Evolutionary conservation across 2,329 filamentous ascomycete genomes (phyloP), one percentile per base, ranked within the genome.

Genomic region (Cercospora sp.): DNA sequence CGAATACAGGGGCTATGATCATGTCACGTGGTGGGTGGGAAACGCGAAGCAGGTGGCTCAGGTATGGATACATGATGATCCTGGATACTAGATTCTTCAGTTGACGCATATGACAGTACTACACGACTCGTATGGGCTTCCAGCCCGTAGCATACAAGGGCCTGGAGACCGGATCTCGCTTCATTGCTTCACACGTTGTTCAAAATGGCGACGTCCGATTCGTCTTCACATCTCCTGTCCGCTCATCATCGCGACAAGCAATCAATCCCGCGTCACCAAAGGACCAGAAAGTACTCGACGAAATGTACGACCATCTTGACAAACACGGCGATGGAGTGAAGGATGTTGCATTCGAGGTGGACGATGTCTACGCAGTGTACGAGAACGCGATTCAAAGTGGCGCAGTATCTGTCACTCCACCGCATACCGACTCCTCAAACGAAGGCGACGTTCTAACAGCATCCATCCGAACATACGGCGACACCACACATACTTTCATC

Each of bases 1-100:
- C 60, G 65, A 73, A 7, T 94, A 96, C 83, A 87, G 88, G 69
- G 93, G 92, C 77, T 97, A 97, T 79, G 92, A 97, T 81, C 92
- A 97, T 80, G 87, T 97, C 66, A 94, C 93, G 73, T 97, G 94
- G 94, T 97, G 93, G 83, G 94, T 97, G 31, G 93, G 94, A 78
- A 98, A 98, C 78, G 94, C 94, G 75, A 97, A 97, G 82, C 94
- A 97, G 83, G 92, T 93, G 2, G 94, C 94, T 45, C 87, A 64
- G 51, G 62, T 64, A 63, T 39, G 62, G 5, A 3, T 7, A 8
- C 0, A 28, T 18, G 9, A 30, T 36, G 1, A 0, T 5, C 0
- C 4, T 28, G 18, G 30, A 26, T n/a, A 36, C 12, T 1, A n/a
- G 5, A 3, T 2, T 57, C 8, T 39, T 2, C 3, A 10, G 36